Evolutionary conservation across 2,329 filamentous ascomycete genomes (phyloP), one percentile per base, ranked within the genome.

Genomic region (Ceratocystis alfenasii): DNA sequence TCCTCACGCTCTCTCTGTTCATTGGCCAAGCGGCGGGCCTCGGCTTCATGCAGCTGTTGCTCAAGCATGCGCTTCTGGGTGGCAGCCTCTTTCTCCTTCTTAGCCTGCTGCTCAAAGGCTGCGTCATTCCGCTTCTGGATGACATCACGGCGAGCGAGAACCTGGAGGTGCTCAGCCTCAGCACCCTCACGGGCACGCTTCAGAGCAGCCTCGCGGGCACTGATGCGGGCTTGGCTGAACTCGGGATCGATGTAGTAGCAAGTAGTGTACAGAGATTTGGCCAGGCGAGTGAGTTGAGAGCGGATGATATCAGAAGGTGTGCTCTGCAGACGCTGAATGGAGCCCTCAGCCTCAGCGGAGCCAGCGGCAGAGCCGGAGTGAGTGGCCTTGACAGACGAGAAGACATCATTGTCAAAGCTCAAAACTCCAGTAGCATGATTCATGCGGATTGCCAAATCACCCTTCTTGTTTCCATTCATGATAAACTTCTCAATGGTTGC

Each of bases 401-500:
- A 97, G 70, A 99, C 91, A 75, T 99, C 94, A 65, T 90, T 95
- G 76, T 99, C 94, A 72, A 99, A 99, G 75, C 91, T 96, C 68
- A 99, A 84, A 62, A 96, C 89, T 68, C 94, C 91, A 65, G 92
- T 93, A 69, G 91, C 91, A 74, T 99, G 94, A 74, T 97, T 90
- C 77, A 97, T 90, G 69, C 94, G 91, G 72, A 99, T 95, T 65
- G 94, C 89, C 59, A 99, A 83, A 72, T 99, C 94, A 66, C 94
- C 94, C 84, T 99, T 99, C 86, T 99, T 99, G 84, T 95, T 97
- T 69, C 94, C 94, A 77, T 99, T 99, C 94, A 99, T 99, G 82
- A 99, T 97, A 82, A 99, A 99, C 80, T 97, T 99, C 81, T 99
- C 94, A 70, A 99, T 95, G 69, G 90, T 95, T 70, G 87, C 86